Evolutionary conservation across 257 asterid genomes (phyloP).

Genomic region (Orobanche coerulescens): DNA sequence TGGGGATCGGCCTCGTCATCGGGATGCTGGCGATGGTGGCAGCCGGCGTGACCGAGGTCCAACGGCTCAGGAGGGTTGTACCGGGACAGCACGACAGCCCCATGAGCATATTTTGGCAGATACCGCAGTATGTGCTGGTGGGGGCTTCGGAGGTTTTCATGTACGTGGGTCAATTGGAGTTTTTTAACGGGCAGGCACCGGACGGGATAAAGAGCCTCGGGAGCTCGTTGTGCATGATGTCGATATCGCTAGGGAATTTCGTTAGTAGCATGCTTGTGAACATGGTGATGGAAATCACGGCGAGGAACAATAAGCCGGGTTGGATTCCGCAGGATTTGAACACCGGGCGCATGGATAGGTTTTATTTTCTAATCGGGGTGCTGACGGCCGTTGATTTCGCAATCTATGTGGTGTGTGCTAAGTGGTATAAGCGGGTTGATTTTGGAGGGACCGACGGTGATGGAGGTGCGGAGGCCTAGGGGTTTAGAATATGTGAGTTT

Average conservation of each 20-base stretch:
- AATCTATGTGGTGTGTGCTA: slow-evolving; percentile 40
- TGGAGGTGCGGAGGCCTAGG: not conserved
- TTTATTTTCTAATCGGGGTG: slow-evolving; percentile 48
- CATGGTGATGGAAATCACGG: slow-evolving; percentile 51
- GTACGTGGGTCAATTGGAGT: slow-evolving; percentile 75
- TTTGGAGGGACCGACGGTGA: slow-evolving; percentile 3
- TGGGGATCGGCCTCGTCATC: slow-evolving; percentile 71
- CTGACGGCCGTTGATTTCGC: slow-evolving; percentile 44
- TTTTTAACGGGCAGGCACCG: slow-evolving; percentile 73
- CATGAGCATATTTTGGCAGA: slow-evolving; percentile 61
- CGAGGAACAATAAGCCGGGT: slow-evolving; percentile 33
- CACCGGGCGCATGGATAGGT: slow-evolving; percentile 51
- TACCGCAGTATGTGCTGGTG: slow-evolving; percentile 60
- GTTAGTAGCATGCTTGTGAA: slow-evolving; percentile 58
- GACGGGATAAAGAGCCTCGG: slow-evolving; percentile 78
- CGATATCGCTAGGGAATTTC: slow-evolving; percentile 65
- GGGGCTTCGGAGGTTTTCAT: slow-evolving; percentile 87
- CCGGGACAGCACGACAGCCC: slow-evolving; percentile 31
- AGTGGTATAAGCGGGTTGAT: slow-evolving; percentile 42
- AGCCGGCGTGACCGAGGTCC: slow-evolving; percentile 46
- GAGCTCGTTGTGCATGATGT: slow-evolving; percentile 75
- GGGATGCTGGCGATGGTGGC: slow-evolving; percentile 64
- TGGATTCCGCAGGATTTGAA: slow-evolving; percentile 70
- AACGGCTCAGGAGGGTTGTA: slow-evolving; percentile 32
- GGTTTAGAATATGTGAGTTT: too few relatives aligned